Base-by-base conservation (phyloP, 176 grass and related monocot species). In the Musa schizocarpa region DNA sequence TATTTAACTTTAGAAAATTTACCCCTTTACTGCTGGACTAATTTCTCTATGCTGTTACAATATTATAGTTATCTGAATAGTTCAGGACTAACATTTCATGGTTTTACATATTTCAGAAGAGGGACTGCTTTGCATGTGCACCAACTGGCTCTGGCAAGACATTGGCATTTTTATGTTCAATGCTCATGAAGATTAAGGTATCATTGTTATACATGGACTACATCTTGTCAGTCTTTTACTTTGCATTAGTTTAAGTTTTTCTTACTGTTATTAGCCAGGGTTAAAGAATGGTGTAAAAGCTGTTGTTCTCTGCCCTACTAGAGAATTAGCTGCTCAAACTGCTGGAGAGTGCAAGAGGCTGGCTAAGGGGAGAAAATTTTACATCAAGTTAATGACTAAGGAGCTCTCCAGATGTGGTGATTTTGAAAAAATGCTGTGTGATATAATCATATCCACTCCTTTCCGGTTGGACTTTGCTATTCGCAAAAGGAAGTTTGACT, bases 91-190 rank as follows among this genome's bases (percentile, higher is more conserved):
- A 20, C 68, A 20, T 70, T 69, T 50, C 4, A 61, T n/a, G 29
- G 43, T 70, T 48, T 50, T 70, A 17, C 43, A 21, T 70, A 68
- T 69, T 82, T 81, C 82, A 98, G 95, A 86, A 90, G 21, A 85
- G 95, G 71, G 95, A 98, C 63, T 98, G 95, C 34, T 93, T 98
- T 91, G 90, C 90, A 20, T 98, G 95, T 86, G 95, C 95, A 69
- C 90, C 95, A 43, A 98, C 95, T 52, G 95, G 95, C 68, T 98
- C 95, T 82, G 95, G 95, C 80, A 98, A 98, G 80, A 98, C 95
- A 76, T 82, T 93, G 72, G 95, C 90, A 19, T 98, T 98, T 86
- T 81, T 93, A 76, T 81, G 81, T 9, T 90, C 88, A 4, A 90
- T 98, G 9, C 88, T 98, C 78, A 89, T 89, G 82, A 93, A 93